Evolutionary conservation across 257 asterid species (phyloP).

Genomic region (Solanum paucissectum): DNA sequence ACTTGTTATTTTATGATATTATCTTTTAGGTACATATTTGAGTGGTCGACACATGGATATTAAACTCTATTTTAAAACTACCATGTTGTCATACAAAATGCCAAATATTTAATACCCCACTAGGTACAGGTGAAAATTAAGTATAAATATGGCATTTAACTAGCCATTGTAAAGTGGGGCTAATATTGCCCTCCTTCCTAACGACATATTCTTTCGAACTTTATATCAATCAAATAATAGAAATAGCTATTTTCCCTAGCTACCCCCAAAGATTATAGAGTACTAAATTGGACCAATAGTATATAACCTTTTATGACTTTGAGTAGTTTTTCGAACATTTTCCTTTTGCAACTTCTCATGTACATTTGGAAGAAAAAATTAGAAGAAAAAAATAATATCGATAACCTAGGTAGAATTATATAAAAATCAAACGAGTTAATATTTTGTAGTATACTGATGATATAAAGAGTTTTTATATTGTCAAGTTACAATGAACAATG

Average conservation of each 20-base stretch:
- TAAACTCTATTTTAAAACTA: neutral
- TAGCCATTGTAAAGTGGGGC: slow-evolving; percentile 5
- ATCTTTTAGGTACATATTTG: neutral
- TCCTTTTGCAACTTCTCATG: neutral
- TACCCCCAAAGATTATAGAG: neutral
- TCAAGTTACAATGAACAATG: neutral
- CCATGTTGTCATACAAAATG: neutral
- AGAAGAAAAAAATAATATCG: neutral
- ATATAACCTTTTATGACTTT: neutral
- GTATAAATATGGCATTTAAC: neutral
- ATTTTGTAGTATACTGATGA: neutral
- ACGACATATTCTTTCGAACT: neutral
- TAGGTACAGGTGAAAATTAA: neutral
- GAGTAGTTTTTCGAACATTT: neutral
- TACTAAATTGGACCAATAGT: neutral
- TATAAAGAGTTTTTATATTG: neutral
- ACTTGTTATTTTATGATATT: neutral
- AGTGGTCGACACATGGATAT: neutral
- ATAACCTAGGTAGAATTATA: neutral
- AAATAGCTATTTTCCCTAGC: neutral
- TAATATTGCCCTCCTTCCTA: neutral
- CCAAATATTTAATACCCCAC: neutral
- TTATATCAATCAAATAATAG: neutral
- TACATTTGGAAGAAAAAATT: neutral
- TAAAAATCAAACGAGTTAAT: neutral